These are phyloP conservation scores for Naganishia albida DNA, from an alignment of 1,284 basidiomycete species.

Conservation along the genomic window DNA sequence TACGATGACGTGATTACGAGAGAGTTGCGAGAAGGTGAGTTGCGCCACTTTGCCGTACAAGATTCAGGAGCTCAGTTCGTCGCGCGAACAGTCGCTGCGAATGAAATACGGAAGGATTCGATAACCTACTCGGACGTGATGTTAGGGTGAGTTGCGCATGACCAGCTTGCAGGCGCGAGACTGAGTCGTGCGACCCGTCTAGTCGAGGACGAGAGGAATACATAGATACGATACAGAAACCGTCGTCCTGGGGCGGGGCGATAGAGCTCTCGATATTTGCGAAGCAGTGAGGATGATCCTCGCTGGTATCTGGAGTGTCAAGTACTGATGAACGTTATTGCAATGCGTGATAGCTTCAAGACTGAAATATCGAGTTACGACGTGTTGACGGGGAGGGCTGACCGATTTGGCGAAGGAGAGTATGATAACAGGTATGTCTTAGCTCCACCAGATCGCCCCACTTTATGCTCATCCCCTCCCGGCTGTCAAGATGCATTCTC, in stretches of 20 bases:
- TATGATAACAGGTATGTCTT: conserved; percentile 49
- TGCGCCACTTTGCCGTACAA: neutral
- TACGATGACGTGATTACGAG: conserved; percentile 58
- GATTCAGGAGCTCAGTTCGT: neutral
- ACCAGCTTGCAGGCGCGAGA: neutral
- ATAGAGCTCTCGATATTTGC: conserved; percentile 85
- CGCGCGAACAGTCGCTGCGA: conserved; percentile 67
- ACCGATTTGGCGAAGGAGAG: conserved; percentile 68
- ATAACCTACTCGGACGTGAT: conserved; percentile 77
- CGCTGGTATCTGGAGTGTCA: too few species aligned
- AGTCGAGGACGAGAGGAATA: conserved; percentile 74
- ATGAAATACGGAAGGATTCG: conserved; percentile 70
- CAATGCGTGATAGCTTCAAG: conserved; percentile 56
- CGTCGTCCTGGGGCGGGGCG: conserved; percentile 86
- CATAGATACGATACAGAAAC: conserved; percentile 73
- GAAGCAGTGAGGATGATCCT: conserved; percentile 56
- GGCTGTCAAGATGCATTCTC: conserved; percentile 62
- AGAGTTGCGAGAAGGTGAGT: conserved; percentile 47
- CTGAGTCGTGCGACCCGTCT: neutral
- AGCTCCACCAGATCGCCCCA: neutral
- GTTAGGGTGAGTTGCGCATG: conserved; percentile 64
- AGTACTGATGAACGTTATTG: too few species aligned
- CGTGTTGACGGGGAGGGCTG: conserved; percentile 86
- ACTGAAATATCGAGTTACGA: conserved; percentile 88
- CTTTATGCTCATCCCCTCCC: conserved; percentile 18